A percentile compares a stretch with the other conserved stretches of the same genome.
These are phyloP conservation scores for Hypoxylon sp. DNA, from an alignment of 2,329 filamentous ascomycete genomes.

Conservation along the genomic window DNA sequence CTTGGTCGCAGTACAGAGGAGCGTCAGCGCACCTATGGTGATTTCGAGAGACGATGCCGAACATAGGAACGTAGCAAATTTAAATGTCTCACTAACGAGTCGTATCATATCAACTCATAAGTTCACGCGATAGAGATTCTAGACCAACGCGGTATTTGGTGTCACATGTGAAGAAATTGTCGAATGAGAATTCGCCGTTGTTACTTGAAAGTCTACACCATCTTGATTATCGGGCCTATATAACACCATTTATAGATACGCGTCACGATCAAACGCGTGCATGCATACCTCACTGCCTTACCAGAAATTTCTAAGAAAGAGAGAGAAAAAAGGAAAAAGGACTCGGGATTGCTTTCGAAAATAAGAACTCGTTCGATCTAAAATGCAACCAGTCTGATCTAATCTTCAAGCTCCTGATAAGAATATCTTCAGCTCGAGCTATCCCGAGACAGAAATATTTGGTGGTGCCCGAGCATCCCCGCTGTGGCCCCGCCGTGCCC, in stretches of 20 bases:
- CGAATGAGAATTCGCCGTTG: neutral
- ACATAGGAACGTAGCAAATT: too few relatives aligned
- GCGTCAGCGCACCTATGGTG: conserved; percentile 4
- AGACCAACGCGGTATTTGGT: neutral
- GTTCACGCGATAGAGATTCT: neutral
- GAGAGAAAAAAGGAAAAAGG: too few relatives aligned
- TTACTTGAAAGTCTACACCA: neutral
- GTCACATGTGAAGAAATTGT: conserved; percentile 13
- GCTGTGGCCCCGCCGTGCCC: conserved; percentile 22
- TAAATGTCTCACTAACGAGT: conserved; percentile 3
- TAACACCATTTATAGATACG: neutral
- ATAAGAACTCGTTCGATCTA: too few relatives aligned
- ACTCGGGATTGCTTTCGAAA: too few relatives aligned
- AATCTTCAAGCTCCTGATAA: too few relatives aligned
- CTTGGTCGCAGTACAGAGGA: neutral
- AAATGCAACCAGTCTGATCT: too few relatives aligned
- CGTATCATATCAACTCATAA: neutral
- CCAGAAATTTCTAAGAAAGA: too few relatives aligned
- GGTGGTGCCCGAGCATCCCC: conserved; percentile 17
- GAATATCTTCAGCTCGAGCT: conserved; percentile 26
- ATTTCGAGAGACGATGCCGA: conserved; percentile 22
- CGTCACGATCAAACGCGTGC: neutral
- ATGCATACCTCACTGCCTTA: too few relatives aligned
- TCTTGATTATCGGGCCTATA: conserved; percentile 16
- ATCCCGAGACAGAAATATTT: conserved; percentile 10